Evolutionary conservation across 108 stramenopile genomes (phyloP), one percentile per base, ranked within the genome.

Genomic region (Nannochloropsis granulata): DNA sequence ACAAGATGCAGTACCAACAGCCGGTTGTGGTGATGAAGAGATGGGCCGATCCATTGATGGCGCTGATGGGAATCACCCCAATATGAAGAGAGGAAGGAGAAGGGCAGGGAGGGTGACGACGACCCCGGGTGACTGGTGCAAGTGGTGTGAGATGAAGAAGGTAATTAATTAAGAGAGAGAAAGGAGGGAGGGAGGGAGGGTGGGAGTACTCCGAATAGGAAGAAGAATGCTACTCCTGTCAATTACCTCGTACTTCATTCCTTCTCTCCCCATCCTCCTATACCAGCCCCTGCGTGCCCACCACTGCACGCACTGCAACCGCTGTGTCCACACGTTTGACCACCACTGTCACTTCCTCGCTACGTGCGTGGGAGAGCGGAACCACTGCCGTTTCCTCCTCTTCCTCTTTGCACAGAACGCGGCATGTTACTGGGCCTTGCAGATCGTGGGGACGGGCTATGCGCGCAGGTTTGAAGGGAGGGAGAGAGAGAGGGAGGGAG

Each of bases 291-390:
- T 95, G n/a, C 94, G 95, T 19, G 88, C 93, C 13, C 94, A 95
- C 86, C 94, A 94, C 82, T 96, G 95, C 90, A 87, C 90, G 24
- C 84, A 84, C 44, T 94, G 94, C 85, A 86, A 93, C 78, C 79
- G 71, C 79, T 95, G 94, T 86, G 93, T 96, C 21, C 93, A 94
- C 13, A 94, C 93, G 1, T 95, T 94, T 83, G 95, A 96, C 91
- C 95, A 96, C 91, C 94, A 95, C 87, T 96, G 95, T 85, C 24
- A 84, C 14, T 92, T 94, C 43, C 81, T 95, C 43, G 93, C 89
- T 24, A 94, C 94, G 7, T 94, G 94, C 86, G 93, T 96, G 80
- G 95, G 95, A 13, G 95, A 96, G 85, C 86, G 94, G 42, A 96
- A 96, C 88, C 94, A 94, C 88, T 93, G 92, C 85, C 89, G 95